phyloP scores from a whole-genome alignment of 306 rosid species.

The Lathyrus aphaca region DNA sequence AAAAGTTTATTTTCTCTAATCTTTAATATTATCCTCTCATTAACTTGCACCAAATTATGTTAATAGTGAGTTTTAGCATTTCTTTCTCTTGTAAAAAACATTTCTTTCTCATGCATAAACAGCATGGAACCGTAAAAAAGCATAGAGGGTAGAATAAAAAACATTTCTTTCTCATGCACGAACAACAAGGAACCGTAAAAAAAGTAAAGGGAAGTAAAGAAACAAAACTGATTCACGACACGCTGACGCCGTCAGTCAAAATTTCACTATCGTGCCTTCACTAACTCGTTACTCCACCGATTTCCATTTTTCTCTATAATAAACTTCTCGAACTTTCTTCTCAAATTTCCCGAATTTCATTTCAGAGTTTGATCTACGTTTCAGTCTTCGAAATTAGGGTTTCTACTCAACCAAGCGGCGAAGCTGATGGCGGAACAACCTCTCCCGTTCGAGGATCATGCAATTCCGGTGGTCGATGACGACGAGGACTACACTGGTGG shows the following conservation, averaged over 20 bases:
- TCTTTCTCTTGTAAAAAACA: no score
- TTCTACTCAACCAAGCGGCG: constrained; percentile 28
- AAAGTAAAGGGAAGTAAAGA: neutral
- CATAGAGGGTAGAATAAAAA: no score
- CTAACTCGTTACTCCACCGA: constrained; percentile 14
- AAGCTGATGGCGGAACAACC: constrained; percentile 73
- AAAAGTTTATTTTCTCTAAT: no score
- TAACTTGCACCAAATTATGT: no score
- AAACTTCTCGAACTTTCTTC: constrained; percentile 44
- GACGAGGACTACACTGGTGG: constrained; percentile 37
- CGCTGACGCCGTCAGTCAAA: constrained; percentile 39
- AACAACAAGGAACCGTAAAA: neutral
- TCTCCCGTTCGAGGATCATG: constrained; percentile 57
- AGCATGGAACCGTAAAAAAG: neutral
- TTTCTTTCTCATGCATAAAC: neutral
- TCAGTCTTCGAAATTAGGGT: constrained; percentile 55
- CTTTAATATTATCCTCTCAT: no score
- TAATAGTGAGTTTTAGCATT: no score
- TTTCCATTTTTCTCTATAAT: constrained; percentile 30
- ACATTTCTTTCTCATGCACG: neutral
- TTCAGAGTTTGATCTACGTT: constrained; percentile 40
- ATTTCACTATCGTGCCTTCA: constrained; percentile 40
- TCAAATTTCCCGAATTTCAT: constrained; percentile 28
- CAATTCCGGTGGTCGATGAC: constrained; percentile 44
- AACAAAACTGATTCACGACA: neutral